Evolutionary conservation across 768 basidiomycete genomes (phyloP).

Genomic region (Tricholoma sp.): DNA sequence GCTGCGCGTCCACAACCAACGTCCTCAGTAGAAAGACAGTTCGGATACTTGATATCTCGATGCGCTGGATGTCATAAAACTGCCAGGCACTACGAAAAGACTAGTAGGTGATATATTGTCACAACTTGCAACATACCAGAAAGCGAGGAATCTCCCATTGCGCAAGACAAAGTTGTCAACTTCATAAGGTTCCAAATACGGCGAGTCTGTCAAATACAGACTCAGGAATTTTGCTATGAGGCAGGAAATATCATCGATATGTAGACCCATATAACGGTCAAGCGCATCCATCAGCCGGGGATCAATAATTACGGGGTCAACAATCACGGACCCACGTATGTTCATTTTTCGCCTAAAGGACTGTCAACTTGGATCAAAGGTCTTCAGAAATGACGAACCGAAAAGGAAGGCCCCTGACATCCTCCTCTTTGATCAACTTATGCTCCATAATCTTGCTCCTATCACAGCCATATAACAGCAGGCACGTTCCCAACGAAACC

Average conservation of each 20-base stretch:
- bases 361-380: background rate
- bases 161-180: slow-evolving; percentile 69
- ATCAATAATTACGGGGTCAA: slow-evolving; percentile 61
- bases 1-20: slow-evolving; percentile 58
- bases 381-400: slow-evolving; percentile 35
- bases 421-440: slow-evolving; percentile 43
- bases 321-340: slow-evolving; percentile 33
- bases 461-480: slow-evolving; percentile 66
- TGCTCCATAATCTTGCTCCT: slow-evolving; percentile 37
- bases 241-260: slow-evolving; percentile 44
- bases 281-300: slow-evolving; percentile 51
- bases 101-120: slow-evolving; percentile 1
- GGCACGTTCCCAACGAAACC: slow-evolving; percentile 53
- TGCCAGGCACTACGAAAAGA: slow-evolving; percentile 51
- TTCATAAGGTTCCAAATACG: slow-evolving; percentile 60
- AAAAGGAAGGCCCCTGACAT: slow-evolving; percentile 48
- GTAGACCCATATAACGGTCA: slow-evolving; percentile 42
- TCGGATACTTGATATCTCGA: slow-evolving; percentile 49
- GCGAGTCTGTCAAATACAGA: slow-evolving; percentile 53
- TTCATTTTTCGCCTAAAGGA: slow-evolving; percentile 42
- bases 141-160: slow-evolving; percentile 51
- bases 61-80: slow-evolving; percentile 56
- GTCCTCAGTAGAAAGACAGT: slow-evolving; percentile 52
- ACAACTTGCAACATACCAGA: slow-evolving; percentile 42
- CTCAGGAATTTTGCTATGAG: slow-evolving; percentile 59